phyloP scores from a whole-genome alignment of 2,329 filamentous ascomycete species.

The Capronia coronata region DNA sequence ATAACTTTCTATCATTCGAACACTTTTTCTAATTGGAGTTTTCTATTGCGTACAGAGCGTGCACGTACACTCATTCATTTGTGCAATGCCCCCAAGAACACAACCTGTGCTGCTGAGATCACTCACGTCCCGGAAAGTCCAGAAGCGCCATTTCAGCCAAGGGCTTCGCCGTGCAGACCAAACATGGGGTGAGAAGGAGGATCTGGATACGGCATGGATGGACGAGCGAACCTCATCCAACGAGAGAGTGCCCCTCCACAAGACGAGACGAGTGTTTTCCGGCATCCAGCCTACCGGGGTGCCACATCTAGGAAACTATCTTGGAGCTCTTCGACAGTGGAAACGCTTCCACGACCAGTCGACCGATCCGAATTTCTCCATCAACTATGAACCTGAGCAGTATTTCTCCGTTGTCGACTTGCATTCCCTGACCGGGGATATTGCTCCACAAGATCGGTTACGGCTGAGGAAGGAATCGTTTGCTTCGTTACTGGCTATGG shows the following conservation, averaged over 20 bases:
- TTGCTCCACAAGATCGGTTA: slow-evolving; percentile 56
- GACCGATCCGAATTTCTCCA: slow-evolving; percentile 41
- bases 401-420: slow-evolving; percentile 88
- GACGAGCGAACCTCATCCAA: not conserved
- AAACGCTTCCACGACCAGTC: slow-evolving; percentile 66
- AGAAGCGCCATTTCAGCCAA: slow-evolving; percentile 8
- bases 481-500: slow-evolving; percentile 75
- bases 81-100: slow-evolving; percentile 11
- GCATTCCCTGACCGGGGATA: slow-evolving; percentile 71
- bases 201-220: not conserved
- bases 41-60: slow-evolving; percentile 7
- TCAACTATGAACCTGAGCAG: slow-evolving; percentile 35
- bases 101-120: slow-evolving; percentile 3
- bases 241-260: slow-evolving; percentile 33
- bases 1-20: not conserved
- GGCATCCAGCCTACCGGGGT: slow-evolving; percentile 95
- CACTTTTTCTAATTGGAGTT: not conserved
- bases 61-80: slow-evolving; percentile 20
- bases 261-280: slow-evolving; percentile 61
- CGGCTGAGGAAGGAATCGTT: slow-evolving; percentile 66
- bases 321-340: slow-evolving; percentile 85
- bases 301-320: slow-evolving; percentile 91
- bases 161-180: not conserved
- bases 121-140: not conserved
- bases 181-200: not conserved